Base-by-base conservation (phyloP, 192 early-diverging fungal species). In the Coemansia sp. region DNA sequence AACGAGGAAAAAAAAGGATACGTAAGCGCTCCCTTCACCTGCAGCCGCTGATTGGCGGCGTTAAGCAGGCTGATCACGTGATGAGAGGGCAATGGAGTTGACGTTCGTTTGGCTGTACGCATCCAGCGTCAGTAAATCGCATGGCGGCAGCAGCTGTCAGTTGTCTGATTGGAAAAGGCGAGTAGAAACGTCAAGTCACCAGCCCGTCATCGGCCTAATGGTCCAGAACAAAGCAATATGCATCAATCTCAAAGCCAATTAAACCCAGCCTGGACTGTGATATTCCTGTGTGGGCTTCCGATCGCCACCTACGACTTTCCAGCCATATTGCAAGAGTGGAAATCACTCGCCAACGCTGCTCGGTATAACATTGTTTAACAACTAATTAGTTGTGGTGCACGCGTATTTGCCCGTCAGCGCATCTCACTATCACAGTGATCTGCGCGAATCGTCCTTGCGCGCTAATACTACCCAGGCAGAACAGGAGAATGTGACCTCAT, bases 221-320 rank as follows among this genome's bases (percentile, higher is more conserved):
- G 54, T n/a, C 54, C 54, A 57, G 54, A 57, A 8, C 54, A 11
- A 57, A 8, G 27, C 29, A 54, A 54, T 31, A 16, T 34, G n/a
- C 46, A 48, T 46, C 44, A 46, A 46, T 17, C 11, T 56, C 5
- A 16, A 35, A 6, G 9, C 35, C 34, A 7, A 16, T 33, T 57
- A 33, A 33, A 6, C 14, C 16, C 4, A 31, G 54, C 17, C 54
- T 57, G 33, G 54, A 16, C 54, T 57, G 54, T 17, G 54, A 57
- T 17, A 33, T 33, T 57, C 54, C 16, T 57, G 54, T 57, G 54
- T 57, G 54, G 54, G 54, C 54, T 33, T 57, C 54, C 13, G 54
- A 57, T 57, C 54, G 54, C 16, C 54, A 14, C 14, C 17, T 17
- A 17, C 54, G 14, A 57, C 33, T 19, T 48, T 9, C 19, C 8